These are phyloP conservation scores for Hydnum rufescens DNA, from an alignment of 768 basidiomycete genomes.

Conservation along the genomic window DNA sequence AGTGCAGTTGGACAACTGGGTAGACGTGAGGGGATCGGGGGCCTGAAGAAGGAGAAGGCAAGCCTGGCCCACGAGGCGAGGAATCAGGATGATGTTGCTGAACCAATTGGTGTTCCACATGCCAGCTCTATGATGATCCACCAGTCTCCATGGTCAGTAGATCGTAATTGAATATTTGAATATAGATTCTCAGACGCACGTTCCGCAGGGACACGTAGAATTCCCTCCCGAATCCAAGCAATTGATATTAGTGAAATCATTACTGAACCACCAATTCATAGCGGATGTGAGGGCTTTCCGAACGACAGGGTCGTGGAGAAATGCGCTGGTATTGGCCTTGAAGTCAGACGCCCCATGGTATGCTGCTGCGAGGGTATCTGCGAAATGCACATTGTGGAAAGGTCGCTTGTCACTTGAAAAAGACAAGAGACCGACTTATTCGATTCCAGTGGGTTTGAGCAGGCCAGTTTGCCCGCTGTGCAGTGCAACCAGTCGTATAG, in stretches of 20 bases:
- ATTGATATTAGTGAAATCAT: slow-evolving; percentile 6
- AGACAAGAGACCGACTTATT: neutral
- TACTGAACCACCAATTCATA: slow-evolving; percentile 9
- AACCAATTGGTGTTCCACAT: slow-evolving; percentile 10
- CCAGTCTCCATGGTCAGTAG: neutral
- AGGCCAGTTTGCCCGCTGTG: slow-evolving; percentile 49
- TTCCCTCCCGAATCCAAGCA: slow-evolving; percentile 8
- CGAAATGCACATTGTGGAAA: neutral
- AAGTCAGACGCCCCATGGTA: slow-evolving; percentile 1
- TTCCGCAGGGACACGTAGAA: slow-evolving; percentile 7
- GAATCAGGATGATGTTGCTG: slow-evolving; percentile 3
- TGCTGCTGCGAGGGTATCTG: slow-evolving; percentile 8
- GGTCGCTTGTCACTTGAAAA: neutral
- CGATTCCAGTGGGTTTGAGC: slow-evolving; percentile 22
- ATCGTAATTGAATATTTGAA: neutral
- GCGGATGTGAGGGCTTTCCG: neutral
- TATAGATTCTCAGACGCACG: neutral
- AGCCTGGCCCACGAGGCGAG: slow-evolving; percentile 3
- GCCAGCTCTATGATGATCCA: slow-evolving; percentile 1
- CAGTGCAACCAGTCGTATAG: slow-evolving; percentile 42
- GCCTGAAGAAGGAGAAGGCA: slow-evolving; percentile 5
- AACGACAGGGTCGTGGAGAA: slow-evolving; percentile 3
- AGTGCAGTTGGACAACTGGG: slow-evolving; percentile 4
- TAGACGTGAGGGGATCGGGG: slow-evolving; percentile 3
- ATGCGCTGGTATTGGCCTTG: neutral